A percentile compares a stretch with the other conserved stretches of the same genome.
phyloP scores from a whole-genome alignment of 768 basidiomycete species.

The Termitomyces sp. region DNA sequence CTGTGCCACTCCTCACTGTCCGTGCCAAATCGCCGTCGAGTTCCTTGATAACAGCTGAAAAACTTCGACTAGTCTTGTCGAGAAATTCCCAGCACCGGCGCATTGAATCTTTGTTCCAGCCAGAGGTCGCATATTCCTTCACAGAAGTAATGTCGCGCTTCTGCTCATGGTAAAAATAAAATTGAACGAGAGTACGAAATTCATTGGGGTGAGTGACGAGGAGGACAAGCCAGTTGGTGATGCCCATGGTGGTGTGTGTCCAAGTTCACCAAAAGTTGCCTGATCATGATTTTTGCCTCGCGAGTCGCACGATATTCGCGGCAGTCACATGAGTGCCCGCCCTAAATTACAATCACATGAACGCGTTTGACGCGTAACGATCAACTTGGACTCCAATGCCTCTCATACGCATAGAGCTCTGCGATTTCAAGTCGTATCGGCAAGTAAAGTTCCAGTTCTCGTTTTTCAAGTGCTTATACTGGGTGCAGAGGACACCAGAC shows the following conservation, averaged over 20 bases:
- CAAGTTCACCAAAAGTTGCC: slow-evolving; percentile 8
- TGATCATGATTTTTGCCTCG: slow-evolving; percentile 8
- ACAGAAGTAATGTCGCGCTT: slow-evolving; percentile 77
- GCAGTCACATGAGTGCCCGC: slow-evolving; percentile 7
- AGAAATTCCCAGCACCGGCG: slow-evolving; percentile 85
- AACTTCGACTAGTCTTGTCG: slow-evolving; percentile 85
- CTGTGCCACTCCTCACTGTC: slow-evolving; percentile 62
- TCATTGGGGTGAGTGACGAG: slow-evolving; percentile 79
- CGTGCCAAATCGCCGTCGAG: slow-evolving; percentile 92
- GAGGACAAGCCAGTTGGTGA: slow-evolving; percentile 56
- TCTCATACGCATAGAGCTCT: slow-evolving; percentile 80
- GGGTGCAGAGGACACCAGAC: slow-evolving; percentile 64
- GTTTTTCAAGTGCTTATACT: neutral
- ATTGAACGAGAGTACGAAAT: slow-evolving; percentile 78
- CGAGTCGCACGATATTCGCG: slow-evolving; percentile 12
- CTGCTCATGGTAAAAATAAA: slow-evolving; percentile 74
- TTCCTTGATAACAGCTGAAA: slow-evolving; percentile 91
- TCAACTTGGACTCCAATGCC: slow-evolving; percentile 47
- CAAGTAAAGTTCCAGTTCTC: slow-evolving; percentile 7
- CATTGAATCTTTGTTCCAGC: slow-evolving; percentile 87
- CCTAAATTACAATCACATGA: slow-evolving; percentile 9
- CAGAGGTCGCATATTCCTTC: slow-evolving; percentile 71
- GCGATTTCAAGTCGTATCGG: slow-evolving; percentile 97
- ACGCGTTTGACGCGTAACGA: slow-evolving; percentile 7
- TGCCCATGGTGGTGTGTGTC: slow-evolving; percentile 36